Evolutionary conservation across 2,329 filamentous ascomycete genomes (phyloP), one percentile per base, ranked within the genome.

Genomic region (Oidium heveae): DNA sequence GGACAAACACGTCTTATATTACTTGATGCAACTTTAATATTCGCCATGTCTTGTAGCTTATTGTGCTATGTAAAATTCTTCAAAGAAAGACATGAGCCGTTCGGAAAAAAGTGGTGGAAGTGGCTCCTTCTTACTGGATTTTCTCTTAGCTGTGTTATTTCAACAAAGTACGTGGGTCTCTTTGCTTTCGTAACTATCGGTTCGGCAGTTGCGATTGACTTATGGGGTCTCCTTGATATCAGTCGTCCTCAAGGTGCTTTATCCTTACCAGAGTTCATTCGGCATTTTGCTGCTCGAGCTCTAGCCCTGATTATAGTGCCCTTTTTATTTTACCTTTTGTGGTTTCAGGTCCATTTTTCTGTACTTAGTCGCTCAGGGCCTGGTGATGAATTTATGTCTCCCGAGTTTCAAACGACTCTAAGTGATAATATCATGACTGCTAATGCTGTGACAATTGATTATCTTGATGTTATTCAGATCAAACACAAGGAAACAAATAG

Each of bases 281-380:
- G 93, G 71, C 91, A 98, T 69, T 93, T 98, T 66, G 76, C 72
- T 41, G 91, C 91, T 58, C 84, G 91, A 54, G 77, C 81, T n/a
- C 72, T 93, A 59, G 88, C 84, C 15, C 73, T 98, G 55, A 86
- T 96, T 62, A 67, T 94, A 60, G 77, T 96, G 61, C 91, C 91
- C 15, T 95, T 98, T 74, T 74, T 96, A 64, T 93, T 98, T 70
- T 98, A 98, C 69, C 77, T 98, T 50, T 96, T 98, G 75, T 98
- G 91, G 91, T 98, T 98, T 80, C 91, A 98, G 74, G 88, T 98
- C 33, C 91, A 98, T 71, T 98, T 98, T 68, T 75, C 86, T 47
- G 86, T 98, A 62, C 75, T 98, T 58, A 82, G 72, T 60, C 77
- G 82, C 57, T 96, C 91, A 54, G 91, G 91, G 37, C 89, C 91